Evolutionary conservation across 768 basidiomycete genomes (phyloP).

Genomic region (Suillus americanus): DNA sequence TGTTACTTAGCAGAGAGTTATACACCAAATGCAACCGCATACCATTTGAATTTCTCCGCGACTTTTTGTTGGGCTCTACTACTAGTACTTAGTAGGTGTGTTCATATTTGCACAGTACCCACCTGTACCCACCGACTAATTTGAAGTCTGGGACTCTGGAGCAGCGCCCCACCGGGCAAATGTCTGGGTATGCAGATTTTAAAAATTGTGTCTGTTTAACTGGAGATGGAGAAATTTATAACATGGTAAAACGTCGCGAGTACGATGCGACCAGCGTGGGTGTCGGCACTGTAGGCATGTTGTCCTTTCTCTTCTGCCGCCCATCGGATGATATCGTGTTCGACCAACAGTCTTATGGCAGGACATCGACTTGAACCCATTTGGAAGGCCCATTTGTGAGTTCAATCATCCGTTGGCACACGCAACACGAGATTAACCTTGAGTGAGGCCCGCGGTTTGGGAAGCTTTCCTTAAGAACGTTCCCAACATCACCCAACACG

Average conservation of each 20-base stretch:
- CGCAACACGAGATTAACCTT: no score
- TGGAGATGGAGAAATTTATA: no score
- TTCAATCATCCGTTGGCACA: background rate
- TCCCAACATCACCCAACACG: no score
- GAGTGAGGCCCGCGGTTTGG: no score
- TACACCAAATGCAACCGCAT: no score
- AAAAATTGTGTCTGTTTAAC: background rate
- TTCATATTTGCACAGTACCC: background rate
- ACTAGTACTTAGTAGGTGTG: no score
- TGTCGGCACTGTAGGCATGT: background rate
- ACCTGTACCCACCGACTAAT: background rate
- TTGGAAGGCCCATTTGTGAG: background rate
- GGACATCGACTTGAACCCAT: background rate
- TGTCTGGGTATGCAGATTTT: background rate
- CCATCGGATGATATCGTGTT: background rate
- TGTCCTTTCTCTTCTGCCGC: background rate
- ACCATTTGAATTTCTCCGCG: no score
- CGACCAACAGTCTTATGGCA: background rate
- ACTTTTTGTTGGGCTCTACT: no score
- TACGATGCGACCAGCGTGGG: background rate
- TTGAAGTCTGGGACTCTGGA: background rate
- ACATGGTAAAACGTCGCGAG: no score
- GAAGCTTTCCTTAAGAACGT: no score
- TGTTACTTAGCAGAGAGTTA: no score
- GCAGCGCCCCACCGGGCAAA: background rate